Evolutionary conservation across 2,329 filamentous ascomycete species (phyloP), one percentile per base, ranked within the genome.

Genomic region (Pestalotiopsis sp.): DNA sequence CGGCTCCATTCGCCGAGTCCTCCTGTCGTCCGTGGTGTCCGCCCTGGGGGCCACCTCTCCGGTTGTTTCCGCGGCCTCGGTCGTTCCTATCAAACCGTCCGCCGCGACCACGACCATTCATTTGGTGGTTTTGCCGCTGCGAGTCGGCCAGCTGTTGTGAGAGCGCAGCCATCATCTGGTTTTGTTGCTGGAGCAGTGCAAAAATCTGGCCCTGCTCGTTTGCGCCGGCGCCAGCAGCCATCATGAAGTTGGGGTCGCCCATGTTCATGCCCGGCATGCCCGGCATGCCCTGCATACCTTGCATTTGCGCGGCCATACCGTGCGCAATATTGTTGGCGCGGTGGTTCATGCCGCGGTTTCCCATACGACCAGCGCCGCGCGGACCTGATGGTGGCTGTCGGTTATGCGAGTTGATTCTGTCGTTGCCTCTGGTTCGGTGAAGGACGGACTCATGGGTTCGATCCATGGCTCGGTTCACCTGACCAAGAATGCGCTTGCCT

Each of bases 391-490:
- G 89, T 59, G 90, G 86, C 59, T 89, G 89, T 71, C 94, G 89
- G 40, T 82, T 82, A 73, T 97, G 93, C 13, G 90, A 87, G 77
- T 94, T 94, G 79, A 98, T 94, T 69, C 95, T 88, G 71, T 94
- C 93, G 71, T 87, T 88, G 69, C 92, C 88, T 75, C 92, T 92
- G 58, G 96, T 91, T 66, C 93, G 91, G 79, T 97, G 94, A 68
- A 97, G 86, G 52, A 89, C 87, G n/a, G 86, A 86, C 73, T 97
- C 94, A 72, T 85, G 84, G 44, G 86, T 85, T 70, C 95, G 90
- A 74, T 97, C 93, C 88, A 97, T 90, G 14, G 90, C 89, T 75
- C 93, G 93, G 77, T 91, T 90, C 76, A 97, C 88, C 73, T 98
- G 94, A 63, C 94, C 93, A 67, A 98, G 85, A 84, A 98, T 90